Evolutionary conservation across 495 filamentous ascomycete genomes (phyloP), one percentile per base, ranked within the genome.

Genomic region (Extremus antarcticus): DNA sequence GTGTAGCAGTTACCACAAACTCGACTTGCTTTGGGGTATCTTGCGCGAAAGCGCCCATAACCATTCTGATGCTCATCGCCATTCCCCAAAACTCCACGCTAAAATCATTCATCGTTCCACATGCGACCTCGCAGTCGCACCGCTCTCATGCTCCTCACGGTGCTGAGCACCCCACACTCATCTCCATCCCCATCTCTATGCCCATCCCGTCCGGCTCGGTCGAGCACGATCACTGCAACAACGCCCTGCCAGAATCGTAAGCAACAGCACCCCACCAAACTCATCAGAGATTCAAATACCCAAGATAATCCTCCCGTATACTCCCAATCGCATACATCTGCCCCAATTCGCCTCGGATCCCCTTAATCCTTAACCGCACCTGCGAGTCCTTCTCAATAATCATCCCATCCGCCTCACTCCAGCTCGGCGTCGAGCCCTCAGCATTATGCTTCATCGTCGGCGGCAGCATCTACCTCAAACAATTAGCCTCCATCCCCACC

Each of bases 271-370:
- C 4, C 4, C 29, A 35, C 13, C 29, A 35, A 35, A 4, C 4
- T 13, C 29, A n/a, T n/a, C 29, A 35, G 4, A 35, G 48, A 8
- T 25, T 7, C 13, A 59, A 40, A n/a, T 35, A 62, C 59, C 59
- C 59, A 3, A 62, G 48, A 29, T 58, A 62, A 55, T 62, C 72
- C 62, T 96, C 92, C 73, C 94, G 95, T 66, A 98, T 95, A 35
- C 87, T 97, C 40, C 89, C 94, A 68, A 97, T 94, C 29, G 91
- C 92, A 75, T 85, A 95, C 78, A 98, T 92, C 61, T 85, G 83
- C 23, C 84, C 88, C 45, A 97, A 87, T 63, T 96, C 92, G 50
- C 83, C 88, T 67, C 94, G 80, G 15, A 90, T 84, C 61, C 94
- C 94, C 49, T 95, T 84, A 47, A 98, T 83, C 71, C 95, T 95